Base-by-base conservation (phyloP, 2,329 filamentous ascomycete species). In the Huntiella bhutanensis region DNA sequence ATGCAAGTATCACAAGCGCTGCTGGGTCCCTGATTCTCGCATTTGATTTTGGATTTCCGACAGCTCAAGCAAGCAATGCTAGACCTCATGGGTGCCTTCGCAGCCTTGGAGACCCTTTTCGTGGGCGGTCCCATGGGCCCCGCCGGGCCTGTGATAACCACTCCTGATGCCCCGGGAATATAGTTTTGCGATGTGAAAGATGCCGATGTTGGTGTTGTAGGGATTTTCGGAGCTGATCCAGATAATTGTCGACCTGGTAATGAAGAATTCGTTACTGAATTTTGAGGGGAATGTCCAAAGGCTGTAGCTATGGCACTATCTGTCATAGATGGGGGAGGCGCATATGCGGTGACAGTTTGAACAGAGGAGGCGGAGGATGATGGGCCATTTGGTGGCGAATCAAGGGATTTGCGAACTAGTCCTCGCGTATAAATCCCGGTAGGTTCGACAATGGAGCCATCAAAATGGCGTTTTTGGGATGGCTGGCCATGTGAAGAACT, bases 1-100 rank as follows among this genome's bases (percentile, higher is more conserved):
- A 80, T 73, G 58, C 84, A 92, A 10, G 77, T 76, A 51, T 82
- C 75, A 64, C 84, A 92, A 12, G 73, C 75, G 12, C 75, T 77
- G 51, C 73, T 72, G 48, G 78, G 72, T 50, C 82, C 82, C 53
- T 73, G 71, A 62, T 91, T 91, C 60, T 84, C 76, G 64, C 84
- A 92, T 62, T 88, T 88, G 58, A 88, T 83, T 63, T 91, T 92
- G 58, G 81, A 85, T 55, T 75, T 75, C 49, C 83, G 72, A 58
- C 83, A 88, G 52, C 75, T 70, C 51, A 74, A 67, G 61, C 83
- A 91, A 41, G 83, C 82, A 57, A 88, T 84, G 56, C 79, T 83
- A 41, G 82, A 85, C 54, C 83, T 73, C 73, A 85, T 80, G 33
- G 68, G 67, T 10, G 64, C 39, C 39, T 33, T 33, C 12, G 28